phyloP scores from a whole-genome alignment of 1,284 basidiomycete species.

The Leccinum pseudoinsigne region DNA sequence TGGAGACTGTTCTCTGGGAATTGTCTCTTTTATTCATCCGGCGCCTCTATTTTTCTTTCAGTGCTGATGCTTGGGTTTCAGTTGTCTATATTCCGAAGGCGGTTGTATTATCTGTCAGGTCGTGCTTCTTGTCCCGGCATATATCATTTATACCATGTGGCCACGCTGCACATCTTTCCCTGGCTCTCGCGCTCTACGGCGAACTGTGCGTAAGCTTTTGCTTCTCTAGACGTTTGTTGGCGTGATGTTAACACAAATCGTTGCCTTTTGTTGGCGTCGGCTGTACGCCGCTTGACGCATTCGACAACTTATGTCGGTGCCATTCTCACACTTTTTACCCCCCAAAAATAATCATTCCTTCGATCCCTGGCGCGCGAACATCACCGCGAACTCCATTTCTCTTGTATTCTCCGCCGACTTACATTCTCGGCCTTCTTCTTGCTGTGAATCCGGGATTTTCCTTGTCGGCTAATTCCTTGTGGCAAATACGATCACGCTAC shows the following conservation, averaged over 20 bases:
- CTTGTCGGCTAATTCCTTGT: conserved; percentile 14
- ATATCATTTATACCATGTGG: conserved; percentile 52
- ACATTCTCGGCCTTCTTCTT: conserved; percentile 11
- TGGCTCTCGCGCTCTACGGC: conserved; percentile 61
- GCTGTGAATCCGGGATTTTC: conserved; percentile 26
- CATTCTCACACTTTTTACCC: conserved; percentile 13
- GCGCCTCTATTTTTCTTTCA: neutral
- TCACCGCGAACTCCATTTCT: conserved; percentile 18
- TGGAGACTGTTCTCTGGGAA: conserved; percentile 3
- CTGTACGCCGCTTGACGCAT: conserved; percentile 14
- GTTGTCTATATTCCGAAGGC: conserved; percentile 68
- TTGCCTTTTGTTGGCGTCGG: conserved; percentile 13
- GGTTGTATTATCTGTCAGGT: conserved; percentile 61
- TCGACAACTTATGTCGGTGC: conserved; percentile 11
- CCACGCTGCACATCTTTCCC: conserved; percentile 54
- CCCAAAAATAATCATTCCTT: conserved; percentile 22
- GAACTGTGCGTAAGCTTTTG: conserved; percentile 53
- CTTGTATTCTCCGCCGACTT: conserved; percentile 18
- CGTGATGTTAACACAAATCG: conserved; percentile 11
- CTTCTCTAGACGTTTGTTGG: conserved; percentile 1
- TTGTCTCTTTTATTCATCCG: conserved; percentile 1
- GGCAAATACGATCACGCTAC: conserved; percentile 10
- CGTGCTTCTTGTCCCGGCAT: conserved; percentile 46
- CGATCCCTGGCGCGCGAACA: conserved; percentile 20
- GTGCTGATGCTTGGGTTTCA: conserved; percentile 33